Percentiles rank a stretch among this genome's conserved stretches.
phyloP scores from a whole-genome alignment of 2,329 filamentous ascomycete genomes.

The Dothidotthia symphoricarpi region DNA sequence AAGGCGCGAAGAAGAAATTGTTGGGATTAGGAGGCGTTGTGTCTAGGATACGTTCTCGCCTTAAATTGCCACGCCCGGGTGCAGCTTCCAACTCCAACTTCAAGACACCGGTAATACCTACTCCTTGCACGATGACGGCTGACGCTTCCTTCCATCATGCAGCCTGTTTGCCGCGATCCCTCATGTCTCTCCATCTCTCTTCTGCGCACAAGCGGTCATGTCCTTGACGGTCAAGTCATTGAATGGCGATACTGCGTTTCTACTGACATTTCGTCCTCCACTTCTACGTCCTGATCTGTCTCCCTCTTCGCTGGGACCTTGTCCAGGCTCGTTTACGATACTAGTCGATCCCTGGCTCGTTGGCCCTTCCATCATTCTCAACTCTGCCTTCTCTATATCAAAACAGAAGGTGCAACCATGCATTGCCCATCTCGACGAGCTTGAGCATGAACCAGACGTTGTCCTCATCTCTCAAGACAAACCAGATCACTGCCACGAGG shows the following conservation, averaged over 20 bases:
- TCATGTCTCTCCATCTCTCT: too few relatives aligned
- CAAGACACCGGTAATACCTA: not conserved
- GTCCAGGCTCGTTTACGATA: constrained; percentile 57
- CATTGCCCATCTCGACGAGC: constrained; percentile 56
- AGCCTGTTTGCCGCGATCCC: not conserved
- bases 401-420: constrained; percentile 56
- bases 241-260: constrained; percentile 64
- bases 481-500: constrained; percentile 69
- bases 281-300: constrained; percentile 46
- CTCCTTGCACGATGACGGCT: constrained; percentile 9
- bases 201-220: constrained; percentile 47
- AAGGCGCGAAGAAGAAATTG: too few relatives aligned
- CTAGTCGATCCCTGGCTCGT: constrained; percentile 71
- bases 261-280: constrained; percentile 61
- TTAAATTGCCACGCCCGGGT: constrained; percentile 10
- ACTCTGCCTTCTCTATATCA: constrained; percentile 60
- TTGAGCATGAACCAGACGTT: constrained; percentile 54
- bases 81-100: constrained; percentile 4
- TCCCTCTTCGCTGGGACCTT: constrained; percentile 43
- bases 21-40: too few relatives aligned
- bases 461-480: constrained; percentile 62
- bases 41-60: constrained; percentile 1
- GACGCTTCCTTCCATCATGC: constrained; percentile 6
- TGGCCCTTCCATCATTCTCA: constrained; percentile 60
- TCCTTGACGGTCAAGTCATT: constrained; percentile 63